These are phyloP conservation scores for Quercus lobata DNA, from an alignment of 331 rosid species.

Conservation along the genomic window DNA sequence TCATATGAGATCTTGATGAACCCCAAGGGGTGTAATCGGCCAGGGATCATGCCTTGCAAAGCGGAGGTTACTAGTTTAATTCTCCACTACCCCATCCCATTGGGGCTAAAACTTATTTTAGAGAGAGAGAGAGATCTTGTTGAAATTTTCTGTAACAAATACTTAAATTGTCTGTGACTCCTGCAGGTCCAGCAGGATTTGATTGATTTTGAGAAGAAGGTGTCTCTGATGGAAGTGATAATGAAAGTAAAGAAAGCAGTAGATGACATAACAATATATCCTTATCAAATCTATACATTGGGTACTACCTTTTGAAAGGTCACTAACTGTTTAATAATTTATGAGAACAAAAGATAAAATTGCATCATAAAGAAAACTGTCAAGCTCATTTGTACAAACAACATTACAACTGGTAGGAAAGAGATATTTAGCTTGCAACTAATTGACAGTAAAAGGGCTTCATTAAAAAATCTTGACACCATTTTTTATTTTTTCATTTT, in stretches of 20 bases:
- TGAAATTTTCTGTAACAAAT: neutral
- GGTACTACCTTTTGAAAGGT: conserved; percentile 4
- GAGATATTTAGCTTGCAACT: neutral
- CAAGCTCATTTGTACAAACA: neutral
- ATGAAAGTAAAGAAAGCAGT: conserved; percentile 35
- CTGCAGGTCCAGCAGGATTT: conserved; percentile 59
- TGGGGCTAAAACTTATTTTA: too few relatives aligned
- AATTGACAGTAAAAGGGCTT: neutral
- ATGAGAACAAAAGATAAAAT: neutral
- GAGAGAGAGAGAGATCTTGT: neutral
- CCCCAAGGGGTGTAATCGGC: too few relatives aligned
- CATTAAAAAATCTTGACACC: too few relatives aligned
- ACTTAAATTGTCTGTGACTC: conserved; percentile 1
- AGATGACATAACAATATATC: conserved; percentile 63
- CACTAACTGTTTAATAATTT: conserved; percentile 2
- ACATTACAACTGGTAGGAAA: neutral
- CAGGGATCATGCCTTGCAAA: too few relatives aligned
- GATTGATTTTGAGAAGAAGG: conserved; percentile 48
- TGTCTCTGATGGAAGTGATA: conserved; percentile 45
- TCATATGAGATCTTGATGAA: neutral
- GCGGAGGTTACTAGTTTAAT: neutral
- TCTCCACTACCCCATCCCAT: too few relatives aligned
- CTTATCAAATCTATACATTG: conserved; percentile 31
- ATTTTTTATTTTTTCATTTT: too few relatives aligned
- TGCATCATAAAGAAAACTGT: neutral